These are phyloP conservation scores for Cucurbita ficifolia DNA, from an alignment of 306 rosid species.

Conservation along the genomic window DNA sequence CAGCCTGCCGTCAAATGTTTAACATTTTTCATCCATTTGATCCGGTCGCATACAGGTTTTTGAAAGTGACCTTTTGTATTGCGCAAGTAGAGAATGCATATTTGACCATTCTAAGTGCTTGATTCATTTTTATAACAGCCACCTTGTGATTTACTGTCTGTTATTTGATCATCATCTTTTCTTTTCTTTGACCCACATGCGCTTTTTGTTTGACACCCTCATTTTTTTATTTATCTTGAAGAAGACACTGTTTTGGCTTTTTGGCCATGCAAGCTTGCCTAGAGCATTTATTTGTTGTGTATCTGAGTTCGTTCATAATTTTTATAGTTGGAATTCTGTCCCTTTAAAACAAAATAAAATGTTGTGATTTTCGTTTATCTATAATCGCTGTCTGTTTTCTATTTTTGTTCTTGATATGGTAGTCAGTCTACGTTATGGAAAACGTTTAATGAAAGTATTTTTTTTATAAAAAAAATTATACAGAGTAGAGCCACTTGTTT, in stretches of 20 bases:
- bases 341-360: neutral
- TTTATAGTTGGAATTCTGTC: neutral
- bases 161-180: neutral
- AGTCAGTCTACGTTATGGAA: neutral
- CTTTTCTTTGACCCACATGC: neutral
- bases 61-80: constrained; percentile 3
- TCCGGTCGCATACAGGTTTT: constrained; percentile 95
- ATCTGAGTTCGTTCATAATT: neutral
- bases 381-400: neutral
- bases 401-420: neutral
- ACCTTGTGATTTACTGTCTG: neutral
- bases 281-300: neutral
- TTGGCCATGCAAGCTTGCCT: neutral
- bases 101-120: neutral
- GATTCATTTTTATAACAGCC: neutral
- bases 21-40: constrained; percentile 97
- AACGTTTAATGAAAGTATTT: constrained; percentile 2
- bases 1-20: constrained; percentile 83
- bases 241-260: neutral
- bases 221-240: neutral
- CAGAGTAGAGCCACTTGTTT: constrained; percentile 95
- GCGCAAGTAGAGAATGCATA: neutral
- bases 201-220: neutral
- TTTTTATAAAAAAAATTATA: neutral
- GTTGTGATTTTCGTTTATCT: neutral